Evolutionary conservation across 2,329 filamentous ascomycete genomes (phyloP).

Genomic region (Pseudocercospora pini-densiflorae): DNA sequence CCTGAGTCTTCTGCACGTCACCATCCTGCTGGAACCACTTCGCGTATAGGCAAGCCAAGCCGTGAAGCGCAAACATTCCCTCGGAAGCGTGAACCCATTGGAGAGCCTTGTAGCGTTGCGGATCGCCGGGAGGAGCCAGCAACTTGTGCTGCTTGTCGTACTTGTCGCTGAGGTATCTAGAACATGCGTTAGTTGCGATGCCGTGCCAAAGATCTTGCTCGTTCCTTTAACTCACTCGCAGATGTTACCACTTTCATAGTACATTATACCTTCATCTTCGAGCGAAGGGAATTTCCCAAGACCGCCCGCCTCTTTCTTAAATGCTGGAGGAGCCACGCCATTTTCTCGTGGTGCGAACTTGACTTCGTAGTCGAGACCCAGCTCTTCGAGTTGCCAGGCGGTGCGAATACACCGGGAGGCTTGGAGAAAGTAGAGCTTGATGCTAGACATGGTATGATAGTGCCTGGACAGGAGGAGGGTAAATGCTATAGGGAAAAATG

Average conservation of each 20-base stretch:
- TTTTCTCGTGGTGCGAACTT: constrained; percentile 47
- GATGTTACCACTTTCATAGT: constrained; percentile 54
- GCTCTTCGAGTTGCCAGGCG: constrained; percentile 54
- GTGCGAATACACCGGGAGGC: constrained; percentile 51
- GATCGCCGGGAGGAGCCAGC: constrained; percentile 42
- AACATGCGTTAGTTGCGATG: background rate
- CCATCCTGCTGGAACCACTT: constrained; percentile 49
- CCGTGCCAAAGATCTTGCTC: background rate
- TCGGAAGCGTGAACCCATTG: constrained; percentile 55
- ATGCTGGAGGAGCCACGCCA: constrained; percentile 47
- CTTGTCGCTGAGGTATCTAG: constrained; percentile 52
- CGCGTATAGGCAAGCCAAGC: constrained; percentile 50
- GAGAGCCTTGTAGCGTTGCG: constrained; percentile 43
- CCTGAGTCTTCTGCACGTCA: constrained; percentile 43
- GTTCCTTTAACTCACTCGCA: constrained; percentile 45
- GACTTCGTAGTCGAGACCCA: constrained; percentile 48
- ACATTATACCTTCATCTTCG: constrained; percentile 46
- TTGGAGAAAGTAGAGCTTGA: constrained; percentile 55
- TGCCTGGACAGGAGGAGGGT: background rate
- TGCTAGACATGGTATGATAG: constrained; percentile 25
- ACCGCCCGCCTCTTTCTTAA: constrained; percentile 48
- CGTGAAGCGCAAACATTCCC: constrained; percentile 52
- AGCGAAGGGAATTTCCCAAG: constrained; percentile 54
- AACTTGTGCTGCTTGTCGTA: constrained; percentile 49
- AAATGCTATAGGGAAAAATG: background rate